Evolutionary conservation across 495 filamentous ascomycete genomes (phyloP), one percentile per base, ranked within the genome.

Genomic region (Hypoxylon fragiforme): DNA sequence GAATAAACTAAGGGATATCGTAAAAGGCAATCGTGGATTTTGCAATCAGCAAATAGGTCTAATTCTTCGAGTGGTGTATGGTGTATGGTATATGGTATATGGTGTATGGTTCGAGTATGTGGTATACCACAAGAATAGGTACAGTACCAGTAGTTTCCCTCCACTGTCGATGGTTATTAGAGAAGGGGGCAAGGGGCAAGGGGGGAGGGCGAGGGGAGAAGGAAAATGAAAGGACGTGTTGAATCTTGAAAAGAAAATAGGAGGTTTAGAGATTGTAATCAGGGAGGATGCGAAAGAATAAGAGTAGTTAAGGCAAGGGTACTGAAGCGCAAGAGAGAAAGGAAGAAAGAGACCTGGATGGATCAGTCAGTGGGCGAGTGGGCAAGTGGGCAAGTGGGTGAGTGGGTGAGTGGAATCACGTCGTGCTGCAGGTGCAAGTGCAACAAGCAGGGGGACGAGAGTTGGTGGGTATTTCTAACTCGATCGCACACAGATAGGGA

Each of bases 341-440:
- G 62, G 51, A 58, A 44, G 48, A 12, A 39, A 62, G 24, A 14
- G 18, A 13, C 4, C 28, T 21, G 53, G 44, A 52, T 14, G 47
- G 52, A n/a, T n/a, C n/a, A n/a, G n/a, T n/a, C n/a, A n/a, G n/a
- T n/a, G n/a, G n/a, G n/a, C n/a, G n/a, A n/a, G n/a, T n/a, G n/a
- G n/a, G n/a, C n/a, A n/a, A n/a, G n/a, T 56, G 54, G 35, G 26
- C 24, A 41, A 54, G 30, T 39, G 42, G 18, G 44, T 50, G 53
- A 30, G 26, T 57, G 58, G 61, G 64, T 57, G 56, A 54, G 56
- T 64, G 55, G 53, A 67, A 50, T 64, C 52, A 64, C 60, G 60
- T 64, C 58, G 60, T 37, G 57, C 54, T 62, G 56, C 64, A 61
- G 55, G n/a, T n/a, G n/a, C n/a, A n/a, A n/a, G 64, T 64, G 57